A percentile compares a stretch with the other conserved stretches of the same genome.
phyloP scores from a whole-genome alignment of 2,329 filamentous ascomycete genomes.

The Dichotomopilus funicola region DNA sequence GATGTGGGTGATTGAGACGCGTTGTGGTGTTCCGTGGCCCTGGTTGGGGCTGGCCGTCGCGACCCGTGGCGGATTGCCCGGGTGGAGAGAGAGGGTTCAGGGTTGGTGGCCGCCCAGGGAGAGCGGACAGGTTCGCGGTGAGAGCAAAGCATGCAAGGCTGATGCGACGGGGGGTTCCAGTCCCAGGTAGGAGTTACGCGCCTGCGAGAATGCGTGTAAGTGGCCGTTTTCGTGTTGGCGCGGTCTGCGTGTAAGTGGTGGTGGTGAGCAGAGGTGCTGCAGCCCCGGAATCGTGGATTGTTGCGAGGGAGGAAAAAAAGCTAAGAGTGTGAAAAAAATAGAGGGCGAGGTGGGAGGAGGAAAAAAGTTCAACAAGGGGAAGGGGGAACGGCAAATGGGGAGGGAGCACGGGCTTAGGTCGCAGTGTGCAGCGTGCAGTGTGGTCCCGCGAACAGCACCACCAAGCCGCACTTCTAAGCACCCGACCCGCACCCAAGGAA shows the following conservation, averaged over 20 bases:
- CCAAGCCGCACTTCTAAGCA: no score
- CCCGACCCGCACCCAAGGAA: background rate
- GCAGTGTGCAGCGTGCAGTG: conserved; percentile 8
- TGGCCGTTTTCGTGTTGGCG: background rate
- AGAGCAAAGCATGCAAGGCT: conserved; percentile 17
- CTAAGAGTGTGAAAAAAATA: background rate
- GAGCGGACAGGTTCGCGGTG: background rate
- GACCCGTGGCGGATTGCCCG: conserved; percentile 16
- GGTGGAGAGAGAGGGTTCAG: conserved; percentile 20
- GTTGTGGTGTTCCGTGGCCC: conserved; percentile 18
- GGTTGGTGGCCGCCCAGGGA: conserved; percentile 15
- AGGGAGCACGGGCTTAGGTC: conserved; percentile 16
- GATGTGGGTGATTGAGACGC: conserved; percentile 21
- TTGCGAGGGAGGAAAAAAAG: conserved; percentile 1
- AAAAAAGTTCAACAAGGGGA: conserved; percentile 28
- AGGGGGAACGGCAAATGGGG: conserved; percentile 26
- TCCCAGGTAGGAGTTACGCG: background rate
- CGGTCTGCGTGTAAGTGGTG: background rate
- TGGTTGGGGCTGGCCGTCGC: conserved; percentile 21
- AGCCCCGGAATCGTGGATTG: conserved; percentile 3
- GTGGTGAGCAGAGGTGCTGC: conserved; percentile 8
- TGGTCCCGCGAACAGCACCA: background rate
- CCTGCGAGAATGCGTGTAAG: conserved; percentile 9
- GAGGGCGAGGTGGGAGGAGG: conserved; percentile 22
- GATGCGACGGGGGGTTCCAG: background rate